Percentiles rank a stretch among this genome's conserved stretches.
Conservation (phyloP, 2,329 filamentous ascomycete species). For the Phaeosphaeriaceae sp. region DNA sequence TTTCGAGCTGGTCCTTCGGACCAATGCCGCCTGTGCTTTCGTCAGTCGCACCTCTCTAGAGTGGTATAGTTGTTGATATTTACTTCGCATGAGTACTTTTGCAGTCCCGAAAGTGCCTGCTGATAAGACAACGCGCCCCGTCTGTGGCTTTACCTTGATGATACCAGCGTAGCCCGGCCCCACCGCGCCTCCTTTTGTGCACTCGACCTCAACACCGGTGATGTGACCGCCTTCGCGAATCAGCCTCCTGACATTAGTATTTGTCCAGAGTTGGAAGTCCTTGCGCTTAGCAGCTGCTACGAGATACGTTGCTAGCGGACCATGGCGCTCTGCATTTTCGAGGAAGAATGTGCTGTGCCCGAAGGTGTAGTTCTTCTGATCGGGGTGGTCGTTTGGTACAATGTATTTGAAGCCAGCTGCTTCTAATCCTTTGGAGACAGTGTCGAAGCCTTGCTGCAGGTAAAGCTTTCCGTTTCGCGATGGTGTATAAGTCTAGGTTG, state of each 20-base stretch:
- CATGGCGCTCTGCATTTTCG: slow-evolving; percentile 67
- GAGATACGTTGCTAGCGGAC: slow-evolving; percentile 73
- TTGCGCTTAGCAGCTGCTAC: slow-evolving; percentile 62
- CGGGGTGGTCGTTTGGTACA: slow-evolving; percentile 64
- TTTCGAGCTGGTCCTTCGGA: slow-evolving; percentile 54
- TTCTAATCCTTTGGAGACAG: slow-evolving; percentile 64
- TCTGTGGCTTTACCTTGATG: slow-evolving; percentile 63
- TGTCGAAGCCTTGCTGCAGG: slow-evolving; percentile 67
- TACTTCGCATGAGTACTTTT: slow-evolving; percentile 68
- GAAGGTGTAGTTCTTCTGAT: slow-evolving; percentile 67
- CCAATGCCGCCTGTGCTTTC: slow-evolving; percentile 63
- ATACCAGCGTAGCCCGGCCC: slow-evolving; percentile 59
- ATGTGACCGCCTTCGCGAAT: slow-evolving; percentile 66
- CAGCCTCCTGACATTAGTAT: slow-evolving; percentile 68
- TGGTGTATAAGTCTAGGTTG: slow-evolving; percentile 64
- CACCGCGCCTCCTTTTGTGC: slow-evolving; percentile 50
- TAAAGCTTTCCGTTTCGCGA: slow-evolving; percentile 70
- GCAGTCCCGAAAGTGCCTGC: slow-evolving; percentile 71
- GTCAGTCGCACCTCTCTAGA: not conserved
- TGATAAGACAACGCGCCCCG: slow-evolving; percentile 70
- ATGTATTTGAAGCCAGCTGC: slow-evolving; percentile 67
- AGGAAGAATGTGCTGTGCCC: slow-evolving; percentile 70
- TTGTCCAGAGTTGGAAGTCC: slow-evolving; percentile 70
- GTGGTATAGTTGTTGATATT: slow-evolving; percentile 14
- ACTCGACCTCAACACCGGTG: slow-evolving; percentile 69